These are phyloP conservation scores for Lachnellula cervina DNA, from an alignment of 2,329 filamentous ascomycete genomes.

Conservation along the genomic window DNA sequence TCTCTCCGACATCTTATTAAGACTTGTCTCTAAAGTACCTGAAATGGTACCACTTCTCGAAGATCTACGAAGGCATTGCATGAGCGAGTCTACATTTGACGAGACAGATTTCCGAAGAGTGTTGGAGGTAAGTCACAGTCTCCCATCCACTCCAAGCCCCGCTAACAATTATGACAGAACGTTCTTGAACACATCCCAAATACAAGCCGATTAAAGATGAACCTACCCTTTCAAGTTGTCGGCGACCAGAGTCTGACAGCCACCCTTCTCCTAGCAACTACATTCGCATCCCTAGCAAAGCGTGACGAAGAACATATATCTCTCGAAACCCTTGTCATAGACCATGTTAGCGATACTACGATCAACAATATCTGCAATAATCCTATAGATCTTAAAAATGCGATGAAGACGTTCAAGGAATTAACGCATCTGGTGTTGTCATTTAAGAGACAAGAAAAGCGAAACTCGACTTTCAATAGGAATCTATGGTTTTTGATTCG, in stretches of 20 bases:
- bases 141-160: not conserved
- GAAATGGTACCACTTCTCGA: slow-evolving; percentile 43
- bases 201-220: slow-evolving; percentile 44
- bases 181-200: slow-evolving; percentile 43
- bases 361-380: slow-evolving; percentile 47
- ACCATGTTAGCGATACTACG: slow-evolving; percentile 46
- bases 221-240: slow-evolving; percentile 48
- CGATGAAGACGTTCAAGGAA: slow-evolving; percentile 38
- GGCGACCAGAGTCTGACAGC: slow-evolving; percentile 42
- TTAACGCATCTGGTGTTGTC: slow-evolving; percentile 44
- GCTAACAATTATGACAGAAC: slow-evolving; percentile 7
- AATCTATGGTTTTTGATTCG: slow-evolving; percentile 48
- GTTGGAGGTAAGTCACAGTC: slow-evolving; percentile 29
- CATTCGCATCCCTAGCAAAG: slow-evolving; percentile 43
- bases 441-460: slow-evolving; percentile 41
- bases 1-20: slow-evolving; percentile 42
- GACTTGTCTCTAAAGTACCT: slow-evolving; percentile 34
- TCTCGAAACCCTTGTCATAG: slow-evolving; percentile 44
- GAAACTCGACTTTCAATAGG: slow-evolving; percentile 37
- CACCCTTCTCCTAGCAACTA: slow-evolving; percentile 49
- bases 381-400: slow-evolving; percentile 46
- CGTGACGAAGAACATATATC: slow-evolving; percentile 40
- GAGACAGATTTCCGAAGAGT: slow-evolving; percentile 42
- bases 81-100: slow-evolving; percentile 45
- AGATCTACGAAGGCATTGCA: slow-evolving; percentile 43